Conservation (phyloP, 2,329 filamentous ascomycete genomes). For the Fusarium torulosum region DNA sequence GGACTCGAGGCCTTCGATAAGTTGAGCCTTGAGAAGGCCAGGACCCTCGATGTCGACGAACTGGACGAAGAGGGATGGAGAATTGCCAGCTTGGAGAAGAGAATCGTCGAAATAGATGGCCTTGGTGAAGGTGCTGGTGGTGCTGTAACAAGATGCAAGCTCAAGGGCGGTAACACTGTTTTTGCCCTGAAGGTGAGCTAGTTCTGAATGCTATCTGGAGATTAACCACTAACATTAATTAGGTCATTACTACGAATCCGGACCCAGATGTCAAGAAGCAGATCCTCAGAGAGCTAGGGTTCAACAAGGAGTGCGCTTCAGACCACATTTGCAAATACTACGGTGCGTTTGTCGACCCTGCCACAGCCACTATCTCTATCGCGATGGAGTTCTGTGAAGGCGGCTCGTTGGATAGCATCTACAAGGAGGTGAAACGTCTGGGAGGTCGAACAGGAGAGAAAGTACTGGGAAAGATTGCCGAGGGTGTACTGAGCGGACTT, state of each 20-base stretch:
- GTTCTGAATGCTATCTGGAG: conserved; percentile 11
- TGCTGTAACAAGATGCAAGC: conserved; percentile 89
- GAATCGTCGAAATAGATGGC: conserved; percentile 89
- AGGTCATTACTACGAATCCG: conserved; percentile 98
- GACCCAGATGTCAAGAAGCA: conserved; percentile 99
- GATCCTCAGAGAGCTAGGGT: conserved; percentile 94
- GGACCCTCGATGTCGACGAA: conserved; percentile 90
- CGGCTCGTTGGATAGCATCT: conserved; percentile 94
- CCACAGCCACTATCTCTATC: conserved; percentile 97
- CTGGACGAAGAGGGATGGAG: conserved; percentile 96
- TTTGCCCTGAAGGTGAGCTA: conserved; percentile 90
- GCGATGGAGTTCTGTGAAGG: conserved; percentile 99
- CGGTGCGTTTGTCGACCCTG: conserved; percentile 94
- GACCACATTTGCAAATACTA: conserved; percentile 98
- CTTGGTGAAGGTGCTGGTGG: conserved; percentile 95
- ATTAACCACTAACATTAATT: conserved; percentile 30
- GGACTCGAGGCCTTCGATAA: conserved; percentile 83
- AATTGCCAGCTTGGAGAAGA: conserved; percentile 88
- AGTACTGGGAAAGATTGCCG: conserved; percentile 94
- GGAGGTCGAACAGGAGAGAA: conserved; percentile 97
- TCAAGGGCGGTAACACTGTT: conserved; percentile 92
- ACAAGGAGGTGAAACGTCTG: conserved; percentile 95
- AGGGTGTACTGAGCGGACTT: conserved; percentile 91
- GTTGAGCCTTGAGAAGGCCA: conserved; percentile 82
- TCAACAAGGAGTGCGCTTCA: conserved; percentile 97